Evolutionary conservation across 1,284 basidiomycete species (phyloP).

Genomic region (Cyathus pygmaeus): DNA sequence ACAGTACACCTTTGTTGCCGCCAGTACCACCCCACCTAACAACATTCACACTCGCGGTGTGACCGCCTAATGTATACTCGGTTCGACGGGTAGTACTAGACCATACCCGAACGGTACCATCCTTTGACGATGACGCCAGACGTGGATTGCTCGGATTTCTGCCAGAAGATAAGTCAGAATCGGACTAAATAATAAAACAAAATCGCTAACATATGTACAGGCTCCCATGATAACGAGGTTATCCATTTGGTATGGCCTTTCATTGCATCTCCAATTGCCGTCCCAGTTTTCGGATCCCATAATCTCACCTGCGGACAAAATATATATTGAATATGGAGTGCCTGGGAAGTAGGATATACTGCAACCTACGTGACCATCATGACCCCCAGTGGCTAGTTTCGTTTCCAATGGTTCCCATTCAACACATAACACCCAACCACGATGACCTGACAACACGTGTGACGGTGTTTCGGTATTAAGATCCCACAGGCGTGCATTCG

Average conservation of each 20-base stretch:
- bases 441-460: slow-evolving; percentile 88
- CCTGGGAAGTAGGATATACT: background rate
- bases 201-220: slow-evolving; percentile 81
- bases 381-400: slow-evolving; percentile 90
- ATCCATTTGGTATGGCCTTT: slow-evolving; percentile 98
- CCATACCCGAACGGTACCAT: slow-evolving; percentile 96
- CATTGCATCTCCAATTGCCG: slow-evolving; percentile 84
- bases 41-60: slow-evolving; percentile 94
- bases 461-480: slow-evolving; percentile 93
- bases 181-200: slow-evolving; percentile 3
- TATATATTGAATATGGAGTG: background rate
- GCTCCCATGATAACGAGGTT: slow-evolving; percentile 96
- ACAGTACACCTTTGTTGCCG: slow-evolving; percentile 81
- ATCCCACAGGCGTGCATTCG: slow-evolving; percentile 94
- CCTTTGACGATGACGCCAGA: slow-evolving; percentile 95
- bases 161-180: slow-evolving; percentile 4
- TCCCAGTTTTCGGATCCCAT: slow-evolving; percentile 92
- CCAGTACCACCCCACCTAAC: slow-evolving; percentile 94
- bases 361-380: slow-evolving; percentile 83
- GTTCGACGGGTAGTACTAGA: slow-evolving; percentile 76
- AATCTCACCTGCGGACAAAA: slow-evolving; percentile 68
- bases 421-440: slow-evolving; percentile 95
- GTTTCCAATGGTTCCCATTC: slow-evolving; percentile 97
- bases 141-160: slow-evolving; percentile 84
- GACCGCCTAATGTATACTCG: slow-evolving; percentile 92